These are phyloP conservation scores for Pseudonitzschia pungens DNA, from an alignment of 108 stramenopile genomes.

Conservation along the genomic window DNA sequence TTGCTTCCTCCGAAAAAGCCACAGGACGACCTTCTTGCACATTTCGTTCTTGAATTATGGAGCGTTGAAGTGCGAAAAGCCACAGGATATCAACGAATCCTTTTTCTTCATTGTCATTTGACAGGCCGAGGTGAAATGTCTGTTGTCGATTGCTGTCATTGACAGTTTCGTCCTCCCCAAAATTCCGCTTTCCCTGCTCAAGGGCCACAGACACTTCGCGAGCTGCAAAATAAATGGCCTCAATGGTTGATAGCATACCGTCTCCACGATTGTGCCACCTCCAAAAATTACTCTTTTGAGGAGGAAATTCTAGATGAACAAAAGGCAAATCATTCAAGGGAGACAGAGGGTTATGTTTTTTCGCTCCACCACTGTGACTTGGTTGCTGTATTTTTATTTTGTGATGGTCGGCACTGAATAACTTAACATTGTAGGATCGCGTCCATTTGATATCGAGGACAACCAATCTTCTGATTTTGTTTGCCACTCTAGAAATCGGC, in stretches of 20 bases:
- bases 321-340: constrained; percentile 35
- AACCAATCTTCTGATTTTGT: constrained; percentile 48
- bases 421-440: constrained; percentile 19
- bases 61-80: constrained; percentile 73
- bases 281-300: constrained; percentile 66
- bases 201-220: constrained; percentile 32
- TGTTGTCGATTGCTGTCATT: neutral
- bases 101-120: constrained; percentile 14
- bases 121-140: neutral
- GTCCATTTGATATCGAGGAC: constrained; percentile 81
- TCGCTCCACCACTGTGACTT: neutral
- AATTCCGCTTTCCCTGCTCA: neutral
- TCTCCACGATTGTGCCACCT: constrained; percentile 78
- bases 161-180: neutral
- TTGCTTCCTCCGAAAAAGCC: constrained; percentile 60
- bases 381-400: neutral
- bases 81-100: constrained; percentile 63
- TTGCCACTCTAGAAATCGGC: constrained; percentile 53
- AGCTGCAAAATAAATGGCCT: constrained; percentile 78
- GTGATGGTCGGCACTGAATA: constrained; percentile 8
- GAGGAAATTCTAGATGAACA: constrained; percentile 66
- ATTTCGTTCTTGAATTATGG: constrained; percentile 40
- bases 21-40: constrained; percentile 20
- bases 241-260: constrained; percentile 71
- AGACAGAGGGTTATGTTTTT: constrained; percentile 13